Conservation (phyloP, 305 asterid species). For the Solanum hybrid region DNA sequence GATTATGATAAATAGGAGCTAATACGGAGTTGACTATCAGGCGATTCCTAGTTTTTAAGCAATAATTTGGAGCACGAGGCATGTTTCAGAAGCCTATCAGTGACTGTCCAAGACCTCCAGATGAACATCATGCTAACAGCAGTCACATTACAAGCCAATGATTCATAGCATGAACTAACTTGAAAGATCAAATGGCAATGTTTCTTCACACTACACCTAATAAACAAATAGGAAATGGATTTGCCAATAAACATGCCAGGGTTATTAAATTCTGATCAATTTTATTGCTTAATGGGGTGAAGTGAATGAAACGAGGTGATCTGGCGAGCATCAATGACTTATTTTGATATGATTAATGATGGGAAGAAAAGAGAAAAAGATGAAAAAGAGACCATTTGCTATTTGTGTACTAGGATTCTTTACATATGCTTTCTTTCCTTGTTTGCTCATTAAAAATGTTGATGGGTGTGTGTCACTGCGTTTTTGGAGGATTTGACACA, state of each 20-base stretch:
- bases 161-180: not conserved
- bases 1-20: not conserved
- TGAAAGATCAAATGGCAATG: not conserved
- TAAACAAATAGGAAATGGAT: not conserved
- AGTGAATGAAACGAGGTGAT: not conserved
- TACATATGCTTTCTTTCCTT: not conserved
- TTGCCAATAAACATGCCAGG: not conserved
- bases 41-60: not conserved
- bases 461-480: not conserved
- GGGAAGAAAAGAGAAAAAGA: not conserved
- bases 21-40: not conserved
- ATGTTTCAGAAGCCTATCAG: not conserved
- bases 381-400: not conserved
- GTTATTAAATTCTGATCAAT: not conserved
- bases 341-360: not conserved
- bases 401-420: not conserved
- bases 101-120: not conserved
- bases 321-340: not conserved
- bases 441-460: not conserved
- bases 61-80: not conserved
- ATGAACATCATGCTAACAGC: not conserved
- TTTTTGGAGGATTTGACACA: not conserved
- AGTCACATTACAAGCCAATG: not conserved
- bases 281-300: not conserved
- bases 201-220: not conserved